These are phyloP conservation scores for Aspergillus funiculosus DNA, from an alignment of 495 filamentous ascomycete genomes.

Conservation along the genomic window DNA sequence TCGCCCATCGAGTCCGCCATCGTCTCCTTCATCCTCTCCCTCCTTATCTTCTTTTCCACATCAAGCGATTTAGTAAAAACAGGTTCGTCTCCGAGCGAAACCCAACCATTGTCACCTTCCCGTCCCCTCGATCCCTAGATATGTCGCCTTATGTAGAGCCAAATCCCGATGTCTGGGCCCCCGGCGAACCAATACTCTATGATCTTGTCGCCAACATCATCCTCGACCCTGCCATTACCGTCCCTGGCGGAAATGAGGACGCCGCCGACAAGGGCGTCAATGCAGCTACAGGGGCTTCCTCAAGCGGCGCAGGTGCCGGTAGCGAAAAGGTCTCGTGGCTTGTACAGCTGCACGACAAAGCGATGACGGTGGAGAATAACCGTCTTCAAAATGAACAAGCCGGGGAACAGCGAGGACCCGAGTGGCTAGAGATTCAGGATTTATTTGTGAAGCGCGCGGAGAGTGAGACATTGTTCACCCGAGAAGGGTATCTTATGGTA, in stretches of 20 bases:
- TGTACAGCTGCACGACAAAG: constrained; percentile 54
- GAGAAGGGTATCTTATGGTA: constrained; percentile 91
- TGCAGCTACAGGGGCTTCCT: constrained; percentile 59
- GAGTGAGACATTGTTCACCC: constrained; percentile 80
- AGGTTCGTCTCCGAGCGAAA: constrained; percentile 95
- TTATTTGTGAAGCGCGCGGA: constrained; percentile 83
- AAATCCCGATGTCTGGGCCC: constrained; percentile 52
- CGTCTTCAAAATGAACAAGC: constrained; percentile 27
- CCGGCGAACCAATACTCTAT: constrained; percentile 85
- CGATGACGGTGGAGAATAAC: constrained; percentile 36
- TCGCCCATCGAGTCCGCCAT: constrained; percentile 79
- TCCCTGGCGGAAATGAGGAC: constrained; percentile 67
- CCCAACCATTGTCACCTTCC: constrained; percentile 96
- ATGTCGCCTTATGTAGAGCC: constrained; percentile 84
- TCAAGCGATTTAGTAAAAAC: constrained; percentile 95
- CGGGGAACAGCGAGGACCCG: constrained; percentile 42
- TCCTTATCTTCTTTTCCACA: constrained; percentile 87
- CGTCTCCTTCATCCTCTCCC: constrained; percentile 88
- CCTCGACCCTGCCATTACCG: constrained; percentile 61
- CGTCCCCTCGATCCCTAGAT: constrained; percentile 68
- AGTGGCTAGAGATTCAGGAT: constrained; percentile 94
- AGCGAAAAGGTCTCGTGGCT: constrained; percentile 51
- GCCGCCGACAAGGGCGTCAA: constrained; percentile 73
- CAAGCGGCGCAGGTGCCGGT: constrained; percentile 38
- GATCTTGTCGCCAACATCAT: constrained; percentile 96